Evolutionary conservation across 805 yeast genomes (phyloP), one percentile per base, ranked within the genome.

Genomic region (Candida bentonensis): DNA sequence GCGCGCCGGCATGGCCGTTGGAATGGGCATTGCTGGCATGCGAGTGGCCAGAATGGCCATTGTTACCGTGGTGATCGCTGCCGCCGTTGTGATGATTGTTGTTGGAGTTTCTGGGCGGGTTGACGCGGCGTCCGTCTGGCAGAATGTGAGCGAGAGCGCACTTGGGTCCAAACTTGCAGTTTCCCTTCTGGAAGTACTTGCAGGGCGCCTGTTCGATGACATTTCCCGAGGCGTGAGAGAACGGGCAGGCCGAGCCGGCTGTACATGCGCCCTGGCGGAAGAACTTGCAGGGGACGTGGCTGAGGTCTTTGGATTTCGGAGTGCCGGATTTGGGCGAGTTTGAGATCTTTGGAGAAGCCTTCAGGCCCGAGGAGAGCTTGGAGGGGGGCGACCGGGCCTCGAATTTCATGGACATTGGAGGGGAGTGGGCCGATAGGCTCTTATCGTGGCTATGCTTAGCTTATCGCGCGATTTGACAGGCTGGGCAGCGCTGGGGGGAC

Each of bases 261-360:
- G 88, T 96, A 61, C 98, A 89, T 15, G 83, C 76, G 1, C 97
- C 96, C 60, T 88, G 96, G 46, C 76, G 70, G 61, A 70, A 89
- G 67, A 89, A 89, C 65, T 89, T 89, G 63, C 98, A 89, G 2
- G 98, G 98, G 23, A 89, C 97, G 62, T 89, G 98, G 41, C 94
- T 79, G 40, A 85, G 72, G 56, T 82, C 86, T 66, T 64, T 62
- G 41, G 42, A 41, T 48, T 47, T 49, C 56, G 56, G 58, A 56
- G 44, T 4, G 11, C 21, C 21, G 17, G 42, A 46, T 17, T 36
- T 42, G 2, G 48, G 44, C 20, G 49, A 41, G 20, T 36, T 23
- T n/a, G 26, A n/a, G 17, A 42, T 21, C 25, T 22, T 15, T 17
- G 39, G 26, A 26, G 43, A 36, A 40, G 44, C 41, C 33, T 41